Conservation (phyloP, 495 filamentous ascomycete species). For the Sporormia fimetaria region DNA sequence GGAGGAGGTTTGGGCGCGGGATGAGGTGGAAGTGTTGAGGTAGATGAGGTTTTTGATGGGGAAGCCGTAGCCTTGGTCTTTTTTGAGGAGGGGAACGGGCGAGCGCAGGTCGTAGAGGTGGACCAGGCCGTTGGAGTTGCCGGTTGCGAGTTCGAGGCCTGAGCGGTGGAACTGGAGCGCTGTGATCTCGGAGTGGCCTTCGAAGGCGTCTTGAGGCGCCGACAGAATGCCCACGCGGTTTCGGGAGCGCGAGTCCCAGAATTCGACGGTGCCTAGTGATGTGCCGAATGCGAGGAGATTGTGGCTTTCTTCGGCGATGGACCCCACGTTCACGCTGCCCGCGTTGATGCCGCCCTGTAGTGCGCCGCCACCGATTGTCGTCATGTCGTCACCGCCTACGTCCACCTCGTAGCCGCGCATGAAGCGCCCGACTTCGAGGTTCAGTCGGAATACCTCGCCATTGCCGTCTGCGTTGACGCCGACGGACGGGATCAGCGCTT, state of each 20-base stretch:
- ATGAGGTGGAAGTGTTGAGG: constrained; percentile 59
- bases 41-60: constrained; percentile 84
- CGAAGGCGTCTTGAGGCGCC: constrained; percentile 32
- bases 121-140: constrained; percentile 77
- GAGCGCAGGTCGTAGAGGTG: constrained; percentile 88
- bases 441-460: constrained; percentile 87
- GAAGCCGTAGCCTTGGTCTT: constrained; percentile 94
- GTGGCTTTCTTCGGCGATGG: constrained; percentile 82
- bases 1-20: constrained; percentile 49
- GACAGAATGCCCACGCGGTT: constrained; percentile 65
- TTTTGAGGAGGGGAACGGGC: constrained; percentile 69
- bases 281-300: constrained; percentile 90
- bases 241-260: constrained; percentile 83
- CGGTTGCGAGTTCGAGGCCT: constrained; percentile 78
- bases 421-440: constrained; percentile 81
- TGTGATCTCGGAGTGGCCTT: constrained; percentile 61
- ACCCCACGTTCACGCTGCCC: constrained; percentile 78
- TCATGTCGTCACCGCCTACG: constrained; percentile 69
- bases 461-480: constrained; percentile 72
- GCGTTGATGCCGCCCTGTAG: constrained; percentile 73
- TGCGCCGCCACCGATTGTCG: constrained; percentile 49
- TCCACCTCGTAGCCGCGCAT: constrained; percentile 74
- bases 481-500: constrained; percentile 77
- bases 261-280: constrained; percentile 88
- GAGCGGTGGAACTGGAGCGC: constrained; percentile 76